Evolutionary conservation across 208 protist species (phyloP).

Genomic region (Leishmania turanica): DNA sequence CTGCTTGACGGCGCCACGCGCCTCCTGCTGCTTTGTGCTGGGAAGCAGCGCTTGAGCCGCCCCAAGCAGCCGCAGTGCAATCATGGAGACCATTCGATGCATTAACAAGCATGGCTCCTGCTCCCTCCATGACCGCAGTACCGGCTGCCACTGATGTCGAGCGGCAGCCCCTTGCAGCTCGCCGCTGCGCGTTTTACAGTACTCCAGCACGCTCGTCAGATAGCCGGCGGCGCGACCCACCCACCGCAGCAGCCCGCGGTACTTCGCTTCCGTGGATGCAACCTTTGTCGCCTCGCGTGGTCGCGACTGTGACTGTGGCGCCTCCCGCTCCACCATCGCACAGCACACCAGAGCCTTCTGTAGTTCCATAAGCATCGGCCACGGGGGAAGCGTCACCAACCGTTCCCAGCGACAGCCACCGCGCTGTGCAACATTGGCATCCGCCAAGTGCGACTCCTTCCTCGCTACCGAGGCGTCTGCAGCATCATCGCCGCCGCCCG

Average conservation of each 20-base stretch:
- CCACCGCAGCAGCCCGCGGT: slow-evolving; percentile 25
- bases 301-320: background rate
- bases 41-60: slow-evolving; percentile 21
- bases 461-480: background rate
- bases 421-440: slow-evolving; percentile 10
- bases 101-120: slow-evolving; percentile 34
- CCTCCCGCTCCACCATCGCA: slow-evolving; percentile 36
- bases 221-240: slow-evolving; percentile 20
- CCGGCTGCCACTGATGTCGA: slow-evolving; percentile 29
- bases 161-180: slow-evolving; percentile 13
- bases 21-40: slow-evolving; percentile 20
- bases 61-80: slow-evolving; percentile 40
- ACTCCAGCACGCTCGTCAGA: slow-evolving; percentile 6
- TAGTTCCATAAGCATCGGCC: slow-evolving; percentile 24
- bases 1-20: slow-evolving; percentile 18
- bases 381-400: slow-evolving; percentile 17
- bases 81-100: slow-evolving; percentile 41
- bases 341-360: slow-evolving; percentile 51
- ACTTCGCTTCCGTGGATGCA: slow-evolving; percentile 19
- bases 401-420: slow-evolving; percentile 19
- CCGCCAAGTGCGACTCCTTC: background rate
- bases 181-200: background rate
- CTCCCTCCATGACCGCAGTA: slow-evolving; percentile 26
- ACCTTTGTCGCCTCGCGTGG: background rate
- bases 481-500: background rate